Base-by-base conservation (phyloP, 2,329 filamentous ascomycete species). In the Exophiala sp. region DNA sequence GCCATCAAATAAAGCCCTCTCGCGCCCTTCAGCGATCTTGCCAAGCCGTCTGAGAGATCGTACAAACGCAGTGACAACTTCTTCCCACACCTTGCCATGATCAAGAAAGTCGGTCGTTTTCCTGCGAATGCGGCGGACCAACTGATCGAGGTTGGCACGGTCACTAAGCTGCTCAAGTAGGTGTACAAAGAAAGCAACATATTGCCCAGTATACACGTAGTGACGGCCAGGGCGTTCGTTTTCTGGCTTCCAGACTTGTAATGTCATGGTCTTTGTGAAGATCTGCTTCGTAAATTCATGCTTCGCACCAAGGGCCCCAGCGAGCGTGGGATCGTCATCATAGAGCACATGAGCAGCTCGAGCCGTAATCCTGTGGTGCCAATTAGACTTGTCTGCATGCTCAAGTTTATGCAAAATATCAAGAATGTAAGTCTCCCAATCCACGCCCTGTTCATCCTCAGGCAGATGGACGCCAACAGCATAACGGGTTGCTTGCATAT, bases 161-260 rank as follows among this genome's bases (percentile, higher is more conserved):
- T 96, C 91, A 49, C 84, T 82, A 60, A 91, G 80, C 47, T 89
- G 81, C 39, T 87, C 82, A 5, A 96, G 76, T 6, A 96, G 76
- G 50, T 81, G 78, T 10, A 89, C 83, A 70, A 95, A 89, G 66
- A 94, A 94, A 14, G 85, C 84, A 1, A 90, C 87, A 65, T 96
- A 96, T 59, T 88, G 85, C 45, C 89, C 85, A 0, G 90, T 96
- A 68, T 94, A 96, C 35, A 96, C 90, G 65, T 95, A 94, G 68
- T 96, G 91, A 14, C 91, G 83, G 0, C 91, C 91, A 0, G 90
- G 78, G 18, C 86, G 78, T 68, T 96, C 91, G 43, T 88, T 85
- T 61, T 96, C 91, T 35, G 91, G 94, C 63, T 91, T 92, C 91
- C 91, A 96, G 3, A 96, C 90, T 66, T 95, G 92, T 69, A 96